phyloP scores from a whole-genome alignment of 331 rosid species.

The Acacia concinna region DNA sequence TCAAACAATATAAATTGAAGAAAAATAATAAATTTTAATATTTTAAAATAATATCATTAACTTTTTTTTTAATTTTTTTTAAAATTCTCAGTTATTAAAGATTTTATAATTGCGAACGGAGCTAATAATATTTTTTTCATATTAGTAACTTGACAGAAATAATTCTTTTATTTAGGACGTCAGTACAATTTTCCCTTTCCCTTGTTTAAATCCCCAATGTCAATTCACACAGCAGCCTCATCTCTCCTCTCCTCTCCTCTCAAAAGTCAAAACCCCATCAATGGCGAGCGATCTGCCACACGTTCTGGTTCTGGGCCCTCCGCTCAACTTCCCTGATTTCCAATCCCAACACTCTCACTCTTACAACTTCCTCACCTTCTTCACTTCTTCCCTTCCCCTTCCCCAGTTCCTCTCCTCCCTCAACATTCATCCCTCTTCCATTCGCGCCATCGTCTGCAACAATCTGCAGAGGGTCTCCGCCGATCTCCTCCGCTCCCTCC shows the following conservation, averaged over 20 bases:
- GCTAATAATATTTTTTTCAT: too few relatives aligned
- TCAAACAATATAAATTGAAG: too few relatives aligned
- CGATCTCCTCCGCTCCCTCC: constrained; percentile 32
- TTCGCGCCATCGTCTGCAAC: constrained; percentile 30
- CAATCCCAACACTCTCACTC: constrained; percentile 34
- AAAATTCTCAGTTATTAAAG: too few relatives aligned
- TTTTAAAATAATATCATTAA: too few relatives aligned
- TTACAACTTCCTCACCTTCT: constrained; percentile 35
- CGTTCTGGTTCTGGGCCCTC: constrained; percentile 33
- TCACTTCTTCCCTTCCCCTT: constrained; percentile 31
- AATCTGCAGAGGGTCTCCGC: neutral
- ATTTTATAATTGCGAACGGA: too few relatives aligned
- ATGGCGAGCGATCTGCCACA: neutral
- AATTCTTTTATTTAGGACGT: too few relatives aligned
- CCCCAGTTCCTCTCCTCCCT: constrained; percentile 31
- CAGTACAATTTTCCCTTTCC: too few relatives aligned
- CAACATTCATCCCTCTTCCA: neutral
- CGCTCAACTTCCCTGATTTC: neutral
- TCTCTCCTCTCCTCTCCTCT: neutral
- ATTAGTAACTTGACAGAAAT: too few relatives aligned
- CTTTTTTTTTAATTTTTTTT: too few relatives aligned
- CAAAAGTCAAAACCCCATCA: neutral
- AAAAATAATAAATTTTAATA: too few relatives aligned
- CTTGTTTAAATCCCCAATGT: neutral
- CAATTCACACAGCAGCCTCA: too few relatives aligned